A percentile compares a stretch with the other conserved stretches of the same genome.
Conservation (phyloP, 441 rosid species). For the Manihot esculenta region DNA sequence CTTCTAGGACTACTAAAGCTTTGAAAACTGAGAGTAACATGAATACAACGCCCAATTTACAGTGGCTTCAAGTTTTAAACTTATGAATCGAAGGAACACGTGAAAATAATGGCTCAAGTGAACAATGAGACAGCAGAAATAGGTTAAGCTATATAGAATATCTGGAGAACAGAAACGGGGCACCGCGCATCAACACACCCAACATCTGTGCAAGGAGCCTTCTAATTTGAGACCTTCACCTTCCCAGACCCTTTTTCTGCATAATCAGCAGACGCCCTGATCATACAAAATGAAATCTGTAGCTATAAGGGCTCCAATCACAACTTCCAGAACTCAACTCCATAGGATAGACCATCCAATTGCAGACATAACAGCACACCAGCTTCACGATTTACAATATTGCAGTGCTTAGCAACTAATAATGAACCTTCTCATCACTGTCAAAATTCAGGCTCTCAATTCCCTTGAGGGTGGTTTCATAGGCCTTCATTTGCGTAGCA, state of each 20-base stretch:
- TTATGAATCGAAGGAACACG: not conserved
- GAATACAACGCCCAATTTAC: slow-evolving; percentile 6
- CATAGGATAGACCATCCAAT: slow-evolving; percentile 22
- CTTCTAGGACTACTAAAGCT: not conserved
- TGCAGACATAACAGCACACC: no score
- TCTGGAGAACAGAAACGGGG: not conserved
- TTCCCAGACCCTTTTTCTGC: not conserved
- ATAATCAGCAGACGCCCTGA: not conserved
- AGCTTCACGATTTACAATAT: slow-evolving; percentile 39
- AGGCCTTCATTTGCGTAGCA: slow-evolving; percentile 45
- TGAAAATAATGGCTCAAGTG: not conserved
- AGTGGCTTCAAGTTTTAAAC: slow-evolving; percentile 5
- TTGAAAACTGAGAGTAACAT: not conserved
- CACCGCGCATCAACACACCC: slow-evolving; percentile 8
- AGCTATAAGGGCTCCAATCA: slow-evolving; percentile 11
- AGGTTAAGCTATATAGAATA: not conserved
- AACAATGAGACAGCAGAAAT: slow-evolving; percentile 6
- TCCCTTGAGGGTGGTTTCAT: slow-evolving; percentile 67
- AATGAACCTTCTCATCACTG: slow-evolving; percentile 60
- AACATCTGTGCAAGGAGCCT: slow-evolving; percentile 8
- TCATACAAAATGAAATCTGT: slow-evolving; percentile 14
- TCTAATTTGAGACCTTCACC: slow-evolving; percentile 14
- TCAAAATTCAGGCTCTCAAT: slow-evolving; percentile 66
- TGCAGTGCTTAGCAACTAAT: slow-evolving; percentile 29
- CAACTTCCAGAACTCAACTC: slow-evolving; percentile 22